Evolutionary conservation across 169 alveolate species (phyloP).

Genomic region (Neospora caninum): DNA sequence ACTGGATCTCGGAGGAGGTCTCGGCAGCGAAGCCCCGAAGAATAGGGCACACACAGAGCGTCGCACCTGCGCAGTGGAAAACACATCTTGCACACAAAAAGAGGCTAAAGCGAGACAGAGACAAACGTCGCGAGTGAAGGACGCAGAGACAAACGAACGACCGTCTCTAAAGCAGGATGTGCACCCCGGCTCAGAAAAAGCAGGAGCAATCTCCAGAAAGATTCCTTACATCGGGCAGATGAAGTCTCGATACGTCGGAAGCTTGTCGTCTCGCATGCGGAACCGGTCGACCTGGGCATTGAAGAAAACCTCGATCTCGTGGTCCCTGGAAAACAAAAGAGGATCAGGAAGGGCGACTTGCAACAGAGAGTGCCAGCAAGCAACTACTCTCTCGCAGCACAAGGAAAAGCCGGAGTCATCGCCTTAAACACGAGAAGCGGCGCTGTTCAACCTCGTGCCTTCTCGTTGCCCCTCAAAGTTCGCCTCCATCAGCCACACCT

Average conservation of each 20-base stretch:
- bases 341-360: background rate
- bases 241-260: conserved; percentile 26
- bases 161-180: too few species aligned
- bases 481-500: too few species aligned
- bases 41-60: conserved; percentile 40
- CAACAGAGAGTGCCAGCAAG: background rate
- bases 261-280: conserved; percentile 36
- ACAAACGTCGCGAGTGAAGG: too few species aligned
- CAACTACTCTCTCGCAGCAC: too few species aligned
- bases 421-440: too few species aligned
- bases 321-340: conserved; percentile 24
- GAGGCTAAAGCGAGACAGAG: background rate
- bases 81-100: background rate
- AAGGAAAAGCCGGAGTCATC: too few species aligned
- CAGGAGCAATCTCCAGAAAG: background rate
- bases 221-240: conserved; percentile 37
- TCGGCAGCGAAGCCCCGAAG: conserved; percentile 25
- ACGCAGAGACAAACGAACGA: too few species aligned
- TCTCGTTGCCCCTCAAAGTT: too few species aligned
- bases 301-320: conserved; percentile 40
- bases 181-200: too few species aligned
- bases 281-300: conserved; percentile 45
- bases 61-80: conserved; percentile 10
- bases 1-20: conserved; percentile 37
- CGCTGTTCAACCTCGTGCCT: too few species aligned